Base-by-base conservation (phyloP, 768 basidiomycete genomes). In the Tulasnella sp. region DNA sequence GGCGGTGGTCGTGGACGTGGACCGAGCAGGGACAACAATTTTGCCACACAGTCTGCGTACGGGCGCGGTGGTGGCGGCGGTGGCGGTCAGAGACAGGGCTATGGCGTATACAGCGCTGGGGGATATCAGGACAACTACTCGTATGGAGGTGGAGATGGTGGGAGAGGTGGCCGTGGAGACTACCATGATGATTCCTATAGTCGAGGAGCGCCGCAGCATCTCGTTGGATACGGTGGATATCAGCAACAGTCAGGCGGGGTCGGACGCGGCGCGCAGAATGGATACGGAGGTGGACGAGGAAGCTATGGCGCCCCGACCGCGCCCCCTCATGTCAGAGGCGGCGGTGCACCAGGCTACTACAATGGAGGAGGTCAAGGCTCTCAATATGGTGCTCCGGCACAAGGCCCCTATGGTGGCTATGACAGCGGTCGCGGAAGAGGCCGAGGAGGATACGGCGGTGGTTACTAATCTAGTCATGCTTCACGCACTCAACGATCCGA, bases 91-190 rank as follows among this genome's bases (percentile, higher is more conserved):
- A 45, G 42, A 38, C 38, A 59, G 15, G 34, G 34, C 59, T 38
- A 56, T 27, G 55, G 55, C 15, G 23, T 26, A 5, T 72, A 75
- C 44, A 80, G 85, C 21, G 80, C 76, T 60, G 77, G 77, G 43
- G 76, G 82, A 38, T 59, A 62, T 51, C 48, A 59, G 27, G 56
- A 58, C 3, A 43, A 61, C 17, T 21, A 47, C 27, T 45, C 55
- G 21, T 29, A 47, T 56, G 42, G 55, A 48, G 26, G 26, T n/a
- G n/a, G 45, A 10, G 21, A 32, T 15, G 48, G 48, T 32, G 58
- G 58, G 4, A 48, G 58, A 49, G 48, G 48, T 29, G 44, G 47
- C 23, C 27, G 26, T 47, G 45, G 41, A 23, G 53, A 41, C 11
- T 53, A 53, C 24, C 32, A 23, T 34, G 52, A 15, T 15, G 34